Base-by-base conservation (phyloP, 148 eudicot species). In the Rhododendron mucronatum region DNA sequence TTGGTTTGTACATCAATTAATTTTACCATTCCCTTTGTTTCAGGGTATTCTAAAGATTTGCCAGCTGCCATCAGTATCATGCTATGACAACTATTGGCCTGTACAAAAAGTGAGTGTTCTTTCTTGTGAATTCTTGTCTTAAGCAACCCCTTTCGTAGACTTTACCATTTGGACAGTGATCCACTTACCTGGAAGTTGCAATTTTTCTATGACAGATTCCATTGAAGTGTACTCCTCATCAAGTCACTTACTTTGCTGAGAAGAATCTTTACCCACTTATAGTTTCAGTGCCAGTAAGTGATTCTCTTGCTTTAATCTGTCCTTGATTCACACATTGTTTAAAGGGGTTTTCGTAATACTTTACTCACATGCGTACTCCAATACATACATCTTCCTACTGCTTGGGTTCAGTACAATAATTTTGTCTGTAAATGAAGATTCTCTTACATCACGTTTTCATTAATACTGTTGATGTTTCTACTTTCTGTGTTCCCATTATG, bases 171-270 rank as follows among this genome's bases (percentile, higher is more conserved):
- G 61, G 76, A 71, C 45, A 15, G 35, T 26, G 35, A 69, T 83
- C 76, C 39, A 44, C 86, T 86, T 71, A 89, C 84, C 37, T 76
- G 75, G 79, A 80, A 33, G 59, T 89, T 63, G 71, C 16, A 9
- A 82, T 82, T 81, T 82, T 81, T 12, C 55, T 51, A 61, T 57
- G 39, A 53, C 91, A 97, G 99, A 93, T 97, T 82, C 94, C 97
- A n/a, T 85, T 97, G 92, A 97, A 97, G 93, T 95, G 95, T 71
- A 97, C 99, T 87, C 99, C 99, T 18, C 99, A 97, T 93, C 99
- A 97, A 91, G 98, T 97, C 78, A 93, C 99, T 82, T 97, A 94
- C 75, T 97, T 94, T 85, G 91, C 98, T 30, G 99, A 97, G 92
- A 97, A 95, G 94, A 97, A 95, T 87, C 83, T 97, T 18, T 97